Evolutionary conservation across 176 grass and related monocot genomes (phyloP).

Genomic region (Dactylis glomerata): DNA sequence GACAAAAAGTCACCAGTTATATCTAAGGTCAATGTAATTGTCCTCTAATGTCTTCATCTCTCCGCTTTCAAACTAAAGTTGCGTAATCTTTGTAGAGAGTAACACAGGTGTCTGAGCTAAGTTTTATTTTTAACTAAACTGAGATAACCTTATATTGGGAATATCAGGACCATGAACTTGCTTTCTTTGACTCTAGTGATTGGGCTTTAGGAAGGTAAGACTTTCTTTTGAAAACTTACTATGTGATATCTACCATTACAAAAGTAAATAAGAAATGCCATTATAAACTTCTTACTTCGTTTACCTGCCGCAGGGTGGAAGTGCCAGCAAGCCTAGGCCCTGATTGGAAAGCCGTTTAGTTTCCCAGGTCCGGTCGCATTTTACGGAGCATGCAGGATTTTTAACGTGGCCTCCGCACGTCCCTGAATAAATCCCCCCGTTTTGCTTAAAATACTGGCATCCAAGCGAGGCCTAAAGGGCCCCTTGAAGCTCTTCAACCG

Average conservation of each 20-base stretch:
- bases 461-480: too few species aligned
- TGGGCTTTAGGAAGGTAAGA: slow-evolving; percentile 96
- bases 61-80: not conserved
- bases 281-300: not conserved
- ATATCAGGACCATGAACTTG: slow-evolving; percentile 87
- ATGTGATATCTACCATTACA: not conserved
- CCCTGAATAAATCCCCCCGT: too few species aligned
- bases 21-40: slow-evolving; percentile 57
- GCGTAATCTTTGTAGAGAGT: not conserved
- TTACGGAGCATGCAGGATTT: too few species aligned
- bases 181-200: slow-evolving; percentile 97
- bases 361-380: too few species aligned
- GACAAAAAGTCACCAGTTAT: slow-evolving; percentile 79
- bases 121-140: slow-evolving; percentile 1
- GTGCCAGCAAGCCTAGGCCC: slow-evolving; percentile 68
- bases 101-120: not conserved
- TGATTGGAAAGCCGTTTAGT: too few species aligned
- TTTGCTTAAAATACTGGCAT: too few species aligned
- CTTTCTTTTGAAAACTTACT: not conserved
- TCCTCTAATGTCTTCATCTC: not conserved
- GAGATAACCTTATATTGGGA: slow-evolving; percentile 10
- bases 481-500: slow-evolving; percentile 88
- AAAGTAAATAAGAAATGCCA: not conserved
- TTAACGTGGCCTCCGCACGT: too few species aligned
- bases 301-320: slow-evolving; percentile 55